phyloP scores from a whole-genome alignment of 83 land plant genomes.

The Picea abies region DNA sequence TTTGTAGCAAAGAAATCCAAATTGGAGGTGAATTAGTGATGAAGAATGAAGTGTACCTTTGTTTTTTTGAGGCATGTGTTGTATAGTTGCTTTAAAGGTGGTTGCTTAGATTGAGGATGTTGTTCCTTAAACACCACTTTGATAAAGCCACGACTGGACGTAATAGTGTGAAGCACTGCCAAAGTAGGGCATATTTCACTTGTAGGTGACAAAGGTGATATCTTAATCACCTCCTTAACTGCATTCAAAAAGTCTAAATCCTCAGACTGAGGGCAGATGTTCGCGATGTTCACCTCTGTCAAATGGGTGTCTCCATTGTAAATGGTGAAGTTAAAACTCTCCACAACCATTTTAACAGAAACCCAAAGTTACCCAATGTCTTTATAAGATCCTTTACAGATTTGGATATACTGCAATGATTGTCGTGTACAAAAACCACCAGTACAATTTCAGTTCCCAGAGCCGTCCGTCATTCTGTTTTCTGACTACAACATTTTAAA shows the following conservation, averaged over 20 bases:
- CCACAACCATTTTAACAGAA: slow-evolving; percentile 12
- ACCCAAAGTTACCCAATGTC: slow-evolving; percentile 3
- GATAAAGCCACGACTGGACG: slow-evolving; percentile 58
- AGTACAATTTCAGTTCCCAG: background rate
- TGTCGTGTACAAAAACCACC: slow-evolving; percentile 1
- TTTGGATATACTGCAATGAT: background rate
- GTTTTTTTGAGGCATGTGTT: slow-evolving; percentile 64
- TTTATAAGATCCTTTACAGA: background rate
- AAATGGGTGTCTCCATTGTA: slow-evolving; percentile 46
- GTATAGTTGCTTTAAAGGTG: slow-evolving; percentile 53
- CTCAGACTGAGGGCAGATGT: slow-evolving; percentile 41
- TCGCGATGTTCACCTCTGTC: slow-evolving; percentile 66
- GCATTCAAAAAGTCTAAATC: slow-evolving; percentile 2
- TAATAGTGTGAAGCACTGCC: slow-evolving; percentile 82
- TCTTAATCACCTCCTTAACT: slow-evolving; percentile 58
- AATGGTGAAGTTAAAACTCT: slow-evolving; percentile 37
- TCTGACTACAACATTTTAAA: background rate
- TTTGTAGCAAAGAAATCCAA: background rate
- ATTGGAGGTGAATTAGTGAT: background rate
- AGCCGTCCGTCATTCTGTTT: background rate
- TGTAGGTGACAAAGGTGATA: slow-evolving; percentile 58
- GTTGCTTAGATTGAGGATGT: slow-evolving; percentile 28
- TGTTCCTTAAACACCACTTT: slow-evolving; percentile 59
- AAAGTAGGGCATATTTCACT: slow-evolving; percentile 93
- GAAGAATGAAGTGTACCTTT: slow-evolving; percentile 46